phyloP scores from a whole-genome alignment of 257 asterid species.

The Haberlea rhodopensis region DNA sequence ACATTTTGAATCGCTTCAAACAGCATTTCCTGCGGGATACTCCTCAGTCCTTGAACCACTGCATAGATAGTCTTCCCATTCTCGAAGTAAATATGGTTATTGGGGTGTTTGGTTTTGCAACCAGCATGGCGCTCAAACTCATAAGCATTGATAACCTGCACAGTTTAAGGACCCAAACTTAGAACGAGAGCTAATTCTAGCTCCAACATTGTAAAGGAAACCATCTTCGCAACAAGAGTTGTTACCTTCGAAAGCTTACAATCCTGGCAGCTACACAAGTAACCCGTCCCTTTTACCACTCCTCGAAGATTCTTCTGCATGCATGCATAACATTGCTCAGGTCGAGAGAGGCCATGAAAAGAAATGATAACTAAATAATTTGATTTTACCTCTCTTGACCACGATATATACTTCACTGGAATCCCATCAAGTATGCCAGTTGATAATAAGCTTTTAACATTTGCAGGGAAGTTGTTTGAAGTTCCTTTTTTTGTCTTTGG shows the following conservation, averaged over 20 bases:
- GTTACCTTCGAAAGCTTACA: slow-evolving; percentile 35
- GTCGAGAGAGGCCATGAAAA: not conserved
- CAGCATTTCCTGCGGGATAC: slow-evolving; percentile 31
- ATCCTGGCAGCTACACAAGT: slow-evolving; percentile 37
- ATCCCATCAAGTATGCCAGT: slow-evolving; percentile 48
- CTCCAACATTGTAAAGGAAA: not conserved
- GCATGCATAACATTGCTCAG: not conserved
- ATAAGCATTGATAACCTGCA: slow-evolving; percentile 38
- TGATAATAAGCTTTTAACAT: slow-evolving; percentile 38
- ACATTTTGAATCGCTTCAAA: slow-evolving; percentile 37
- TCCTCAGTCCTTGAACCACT: slow-evolving; percentile 39
- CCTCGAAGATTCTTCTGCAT: slow-evolving; percentile 35
- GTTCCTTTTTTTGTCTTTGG: slow-evolving; percentile 23
- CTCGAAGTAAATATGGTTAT: slow-evolving; percentile 39
- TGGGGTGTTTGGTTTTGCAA: slow-evolving; percentile 40
- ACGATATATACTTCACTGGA: slow-evolving; percentile 46
- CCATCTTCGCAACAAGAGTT: not conserved
- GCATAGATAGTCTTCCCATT: slow-evolving; percentile 40
- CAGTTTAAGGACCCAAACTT: not conserved
- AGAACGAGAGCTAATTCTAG: not conserved
- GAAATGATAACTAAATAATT: not conserved
- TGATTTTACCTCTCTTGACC: slow-evolving; percentile 41
- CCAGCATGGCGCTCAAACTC: slow-evolving; percentile 47
- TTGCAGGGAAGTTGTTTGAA: slow-evolving; percentile 33
- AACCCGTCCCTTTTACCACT: slow-evolving; percentile 34